Evolutionary conservation across 768 basidiomycete species (phyloP).

Genomic region (Mycena haematopus): DNA sequence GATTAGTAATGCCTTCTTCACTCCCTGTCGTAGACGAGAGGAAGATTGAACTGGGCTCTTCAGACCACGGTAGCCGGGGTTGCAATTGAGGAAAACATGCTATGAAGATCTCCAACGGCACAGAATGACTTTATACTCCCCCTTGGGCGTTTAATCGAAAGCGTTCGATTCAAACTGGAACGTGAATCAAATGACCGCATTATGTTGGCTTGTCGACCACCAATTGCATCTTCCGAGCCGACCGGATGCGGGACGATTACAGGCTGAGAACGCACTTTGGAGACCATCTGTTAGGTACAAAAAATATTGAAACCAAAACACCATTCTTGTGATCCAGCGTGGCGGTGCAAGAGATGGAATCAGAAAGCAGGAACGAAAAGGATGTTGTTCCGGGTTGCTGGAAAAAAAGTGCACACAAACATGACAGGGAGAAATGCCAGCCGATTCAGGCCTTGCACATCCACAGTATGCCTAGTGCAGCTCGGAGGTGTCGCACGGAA

Average conservation of each 20-base stretch:
- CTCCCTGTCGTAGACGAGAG: slow-evolving; percentile 9
- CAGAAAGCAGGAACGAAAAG: too few relatives aligned
- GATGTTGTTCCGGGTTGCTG: too few relatives aligned
- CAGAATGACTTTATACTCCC: background rate
- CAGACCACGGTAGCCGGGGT: background rate
- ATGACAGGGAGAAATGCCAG: too few relatives aligned
- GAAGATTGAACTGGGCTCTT: slow-evolving; percentile 4
- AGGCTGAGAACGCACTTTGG: background rate
- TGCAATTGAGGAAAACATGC: background rate
- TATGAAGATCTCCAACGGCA: background rate
- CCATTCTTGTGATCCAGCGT: background rate
- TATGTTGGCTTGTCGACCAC: slow-evolving; percentile 7
- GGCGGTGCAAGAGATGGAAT: background rate
- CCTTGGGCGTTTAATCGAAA: background rate
- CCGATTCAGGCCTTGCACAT: too few relatives aligned
- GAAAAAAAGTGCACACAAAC: too few relatives aligned
- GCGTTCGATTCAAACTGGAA: background rate
- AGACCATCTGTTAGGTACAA: slow-evolving; percentile 6
- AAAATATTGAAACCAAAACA: background rate
- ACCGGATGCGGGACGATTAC: too few relatives aligned
- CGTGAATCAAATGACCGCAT: background rate
- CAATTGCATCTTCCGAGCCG: background rate
- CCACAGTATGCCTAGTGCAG: too few relatives aligned
- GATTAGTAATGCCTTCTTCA: slow-evolving; percentile 26
- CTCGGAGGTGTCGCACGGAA: background rate